Conservation (phyloP, 2,329 filamentous ascomycete species). For the Xylariales sp. region DNA sequence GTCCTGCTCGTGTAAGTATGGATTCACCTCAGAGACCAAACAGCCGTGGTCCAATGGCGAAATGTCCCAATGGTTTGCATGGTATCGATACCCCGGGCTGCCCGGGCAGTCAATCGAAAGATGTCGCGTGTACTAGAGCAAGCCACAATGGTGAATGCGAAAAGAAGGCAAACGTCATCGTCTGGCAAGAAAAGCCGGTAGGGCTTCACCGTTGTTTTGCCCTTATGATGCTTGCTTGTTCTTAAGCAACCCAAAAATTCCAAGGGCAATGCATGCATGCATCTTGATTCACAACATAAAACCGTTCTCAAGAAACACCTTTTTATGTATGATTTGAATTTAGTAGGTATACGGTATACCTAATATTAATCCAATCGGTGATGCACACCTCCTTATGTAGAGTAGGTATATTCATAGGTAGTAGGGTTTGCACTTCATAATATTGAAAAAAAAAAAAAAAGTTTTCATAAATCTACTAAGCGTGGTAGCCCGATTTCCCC, state of each 20-base stretch:
- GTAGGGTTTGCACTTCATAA: not conserved
- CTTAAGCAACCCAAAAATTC: conserved; percentile 3
- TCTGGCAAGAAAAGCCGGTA: conserved; percentile 24
- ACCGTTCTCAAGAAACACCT: no score
- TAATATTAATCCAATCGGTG: no score
- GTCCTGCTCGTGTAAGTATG: not conserved
- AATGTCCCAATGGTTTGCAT: not conserved
- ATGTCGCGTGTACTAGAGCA: not conserved
- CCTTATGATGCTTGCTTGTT: conserved; percentile 10
- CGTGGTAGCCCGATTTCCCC: not conserved
- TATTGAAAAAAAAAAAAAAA: not conserved
- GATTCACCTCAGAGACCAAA: not conserved
- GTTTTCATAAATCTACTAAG: no score
- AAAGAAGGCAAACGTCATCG: no score
- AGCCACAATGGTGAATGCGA: not conserved
- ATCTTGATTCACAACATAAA: not conserved
- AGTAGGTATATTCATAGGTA: no score
- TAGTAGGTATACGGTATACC: no score
- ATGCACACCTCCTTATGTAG: no score
- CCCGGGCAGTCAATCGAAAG: no score
- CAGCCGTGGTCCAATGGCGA: not conserved
- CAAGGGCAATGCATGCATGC: no score
- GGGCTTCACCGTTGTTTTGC: conserved; percentile 34
- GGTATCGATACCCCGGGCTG: not conserved
- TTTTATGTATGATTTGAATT: not conserved